Conservation (phyloP, 192 early-diverging fungal genomes). For the Glomus cerebriforme region DNA sequence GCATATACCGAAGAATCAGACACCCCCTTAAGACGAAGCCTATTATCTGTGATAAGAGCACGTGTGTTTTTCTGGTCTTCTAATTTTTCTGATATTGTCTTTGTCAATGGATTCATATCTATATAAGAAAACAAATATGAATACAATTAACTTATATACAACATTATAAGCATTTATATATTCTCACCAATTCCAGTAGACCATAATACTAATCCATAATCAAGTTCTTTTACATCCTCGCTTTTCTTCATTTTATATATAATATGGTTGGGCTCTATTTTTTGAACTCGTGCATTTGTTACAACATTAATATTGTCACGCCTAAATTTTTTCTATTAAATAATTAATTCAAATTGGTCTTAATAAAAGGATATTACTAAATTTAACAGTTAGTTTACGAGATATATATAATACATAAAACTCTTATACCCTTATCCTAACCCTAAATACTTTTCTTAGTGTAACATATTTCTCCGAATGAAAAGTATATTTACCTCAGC, state of each 20-base stretch:
- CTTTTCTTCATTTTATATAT: conserved; percentile 54
- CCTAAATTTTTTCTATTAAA: conserved; percentile 47
- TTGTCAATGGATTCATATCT: conserved; percentile 60
- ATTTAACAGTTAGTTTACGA: no score
- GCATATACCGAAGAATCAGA: conserved; percentile 61
- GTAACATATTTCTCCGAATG: neutral
- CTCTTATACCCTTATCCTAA: no score
- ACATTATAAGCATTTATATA: no score
- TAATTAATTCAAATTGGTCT: neutral
- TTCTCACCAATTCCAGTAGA: conserved; percentile 55
- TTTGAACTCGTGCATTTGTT: conserved; percentile 67
- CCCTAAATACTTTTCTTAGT: neutral
- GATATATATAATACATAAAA: no score
- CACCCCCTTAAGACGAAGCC: conserved; percentile 58
- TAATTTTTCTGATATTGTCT: conserved; percentile 50
- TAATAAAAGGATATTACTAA: no score
- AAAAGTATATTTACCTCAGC: conserved; percentile 49
- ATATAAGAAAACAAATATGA: no score
- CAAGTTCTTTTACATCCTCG: conserved; percentile 37
- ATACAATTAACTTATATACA: no score
- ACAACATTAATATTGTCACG: conserved; percentile 67
- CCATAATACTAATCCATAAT: conserved; percentile 59
- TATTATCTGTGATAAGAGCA: conserved; percentile 61
- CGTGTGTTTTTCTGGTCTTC: conserved; percentile 56
- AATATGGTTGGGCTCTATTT: conserved; percentile 56